phyloP scores from a whole-genome alignment of 176 grass and related monocot genomes.

The Carex parvula region DNA sequence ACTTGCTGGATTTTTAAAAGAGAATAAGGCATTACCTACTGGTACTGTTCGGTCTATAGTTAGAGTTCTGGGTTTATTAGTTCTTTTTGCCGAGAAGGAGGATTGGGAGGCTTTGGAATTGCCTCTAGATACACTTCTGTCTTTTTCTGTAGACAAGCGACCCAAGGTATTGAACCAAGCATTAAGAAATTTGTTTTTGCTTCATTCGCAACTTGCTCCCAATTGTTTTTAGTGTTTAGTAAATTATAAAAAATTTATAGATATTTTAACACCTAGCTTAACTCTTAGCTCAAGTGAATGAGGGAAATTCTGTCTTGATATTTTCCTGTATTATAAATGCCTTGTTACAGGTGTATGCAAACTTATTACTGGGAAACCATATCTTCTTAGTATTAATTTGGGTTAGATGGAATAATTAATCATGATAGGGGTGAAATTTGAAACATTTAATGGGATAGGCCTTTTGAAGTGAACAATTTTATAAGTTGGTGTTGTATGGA shows the following conservation, averaged over 20 bases:
- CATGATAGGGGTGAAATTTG: neutral
- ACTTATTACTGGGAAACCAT: neutral
- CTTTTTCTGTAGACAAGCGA: constrained; percentile 50
- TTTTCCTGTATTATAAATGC: neutral
- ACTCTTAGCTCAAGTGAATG: neutral
- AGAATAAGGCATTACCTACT: constrained; percentile 39
- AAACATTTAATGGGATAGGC: neutral
- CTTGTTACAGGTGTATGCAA: neutral
- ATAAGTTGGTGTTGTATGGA: neutral
- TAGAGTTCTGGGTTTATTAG: constrained; percentile 71
- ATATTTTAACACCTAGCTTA: neutral
- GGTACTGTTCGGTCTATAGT: constrained; percentile 74
- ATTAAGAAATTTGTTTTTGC: neutral
- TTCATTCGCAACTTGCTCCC: neutral
- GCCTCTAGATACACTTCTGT: constrained; percentile 55
- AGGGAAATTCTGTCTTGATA: neutral
- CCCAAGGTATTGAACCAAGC: constrained; percentile 60
- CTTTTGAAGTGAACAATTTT: neutral
- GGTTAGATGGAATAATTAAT: neutral
- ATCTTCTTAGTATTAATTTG: neutral
- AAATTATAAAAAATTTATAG: neutral
- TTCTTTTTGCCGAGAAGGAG: constrained; percentile 47
- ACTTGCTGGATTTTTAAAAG: constrained; percentile 49
- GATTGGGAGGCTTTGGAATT: constrained; percentile 46
- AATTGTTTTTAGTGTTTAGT: neutral